Evolutionary conservation across 1,139 yeast species (phyloP), one percentile per base, ranked within the genome.

Genomic region (Geotrichum klebahnii): DNA sequence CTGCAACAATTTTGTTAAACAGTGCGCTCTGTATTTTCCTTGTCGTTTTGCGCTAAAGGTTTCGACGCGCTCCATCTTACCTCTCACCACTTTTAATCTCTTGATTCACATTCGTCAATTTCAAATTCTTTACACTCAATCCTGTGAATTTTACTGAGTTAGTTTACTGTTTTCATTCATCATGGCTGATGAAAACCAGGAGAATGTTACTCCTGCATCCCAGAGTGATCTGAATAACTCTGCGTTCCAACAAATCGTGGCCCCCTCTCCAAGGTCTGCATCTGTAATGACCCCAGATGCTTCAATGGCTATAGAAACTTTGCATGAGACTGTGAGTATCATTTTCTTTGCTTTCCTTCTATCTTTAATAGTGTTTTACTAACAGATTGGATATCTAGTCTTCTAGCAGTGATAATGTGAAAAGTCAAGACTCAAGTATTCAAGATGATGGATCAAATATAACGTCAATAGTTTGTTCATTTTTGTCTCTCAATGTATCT

Each of bases 401-500:
- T 22, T 33, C 24, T 6, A 14, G 2, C 16, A 24, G 26, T 40
- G 26, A 17, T 24, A 29, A 29, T 12, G n/a, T 12, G 17, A 22
- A 12, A 37, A 22, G 17, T 19, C 26, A 14, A n/a, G 44, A 26
- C 10, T 26, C 29, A 26, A 26, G 9, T 26, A 6, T 26, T 6
- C 29, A 8, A 26, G 9, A 40, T n/a, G 44, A 40, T 14, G 2
- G 8, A 8, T 46, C 45, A 17, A 31, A 42, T 22, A 34, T 42
- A 2, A 14, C 42, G 23, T 42, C 51, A 20, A 43, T 44, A 22
- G 54, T 39, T 2, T 44, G 65, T 8, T 51, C 54, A 10, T 62
- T 61, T 46, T 52, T 63, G 46, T 55, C 63, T 1, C 43, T 63
- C 24, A 57, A 59, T 26, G 56, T 55, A 1, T 48, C 60, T 24